Evolutionary conservation across 2,329 filamentous ascomycete genomes (phyloP).

Genomic region (Diaporthe vexans): DNA sequence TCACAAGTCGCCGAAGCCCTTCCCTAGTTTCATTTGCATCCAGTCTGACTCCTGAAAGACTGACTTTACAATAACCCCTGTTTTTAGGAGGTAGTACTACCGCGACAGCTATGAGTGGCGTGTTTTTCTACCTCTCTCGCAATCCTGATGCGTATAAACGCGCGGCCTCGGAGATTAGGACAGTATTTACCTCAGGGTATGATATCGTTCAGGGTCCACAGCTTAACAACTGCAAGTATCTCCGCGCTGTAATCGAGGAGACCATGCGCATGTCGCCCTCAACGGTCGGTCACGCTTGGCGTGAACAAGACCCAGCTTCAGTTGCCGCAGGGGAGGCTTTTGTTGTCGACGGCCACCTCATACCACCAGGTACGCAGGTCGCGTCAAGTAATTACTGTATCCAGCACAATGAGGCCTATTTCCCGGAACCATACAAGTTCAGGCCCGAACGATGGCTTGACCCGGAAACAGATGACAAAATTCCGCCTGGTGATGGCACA

Average conservation of each 20-base stretch:
- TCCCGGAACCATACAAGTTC: slow-evolving; percentile 14
- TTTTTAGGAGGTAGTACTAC: slow-evolving; percentile 41
- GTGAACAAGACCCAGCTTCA: slow-evolving; percentile 42
- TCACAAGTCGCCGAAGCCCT: too few species aligned
- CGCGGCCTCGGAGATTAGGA: background rate
- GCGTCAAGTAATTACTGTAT: background rate
- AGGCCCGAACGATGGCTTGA: slow-evolving; percentile 16
- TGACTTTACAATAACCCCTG: background rate
- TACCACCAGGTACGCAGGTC: slow-evolving; percentile 24
- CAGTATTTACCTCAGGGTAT: background rate
- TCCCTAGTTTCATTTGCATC: too few species aligned
- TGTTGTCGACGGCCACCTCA: slow-evolving; percentile 21
- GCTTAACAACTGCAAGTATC: slow-evolving; percentile 43
- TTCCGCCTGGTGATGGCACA: too few species aligned
- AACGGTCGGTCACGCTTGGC: slow-evolving; percentile 36
- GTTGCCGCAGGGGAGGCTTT: slow-evolving; percentile 24
- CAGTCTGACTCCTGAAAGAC: too few species aligned
- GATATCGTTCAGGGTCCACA: slow-evolving; percentile 36
- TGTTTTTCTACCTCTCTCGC: slow-evolving; percentile 45
- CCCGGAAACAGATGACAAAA: too few species aligned
- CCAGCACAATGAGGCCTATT: slow-evolving; percentile 7
- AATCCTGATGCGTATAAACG: slow-evolving; percentile 40
- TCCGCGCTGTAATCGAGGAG: slow-evolving; percentile 41
- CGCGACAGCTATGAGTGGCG: slow-evolving; percentile 41
- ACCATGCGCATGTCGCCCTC: slow-evolving; percentile 36